Conservation (phyloP, 176 grass and related monocot genomes). For the Oryza meridionalis region DNA sequence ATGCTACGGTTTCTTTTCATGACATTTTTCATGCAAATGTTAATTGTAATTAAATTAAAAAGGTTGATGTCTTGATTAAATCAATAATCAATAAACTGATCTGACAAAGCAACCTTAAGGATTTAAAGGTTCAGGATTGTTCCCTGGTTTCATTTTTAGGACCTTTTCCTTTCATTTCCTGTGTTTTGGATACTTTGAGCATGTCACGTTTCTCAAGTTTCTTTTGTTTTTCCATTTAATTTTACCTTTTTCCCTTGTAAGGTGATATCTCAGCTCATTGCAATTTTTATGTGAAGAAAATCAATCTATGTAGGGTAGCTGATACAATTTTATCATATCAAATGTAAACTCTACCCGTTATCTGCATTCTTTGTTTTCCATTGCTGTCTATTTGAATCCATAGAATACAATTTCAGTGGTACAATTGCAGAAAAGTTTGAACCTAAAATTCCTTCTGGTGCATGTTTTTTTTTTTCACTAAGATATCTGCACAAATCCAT, state of each 20-base stretch:
- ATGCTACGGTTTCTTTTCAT: conserved; percentile 5
- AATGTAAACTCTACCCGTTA: background rate
- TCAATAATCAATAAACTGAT: conserved; percentile 5
- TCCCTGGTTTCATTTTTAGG: background rate
- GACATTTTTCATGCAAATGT: background rate
- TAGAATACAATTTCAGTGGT: background rate
- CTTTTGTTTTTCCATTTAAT: background rate
- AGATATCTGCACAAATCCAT: conserved; percentile 1
- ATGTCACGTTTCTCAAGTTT: background rate
- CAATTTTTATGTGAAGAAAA: background rate
- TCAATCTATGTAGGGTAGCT: background rate
- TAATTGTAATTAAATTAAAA: conserved; percentile 10
- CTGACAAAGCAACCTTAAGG: background rate
- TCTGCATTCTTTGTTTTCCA: conserved; percentile 13
- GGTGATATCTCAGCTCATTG: background rate
- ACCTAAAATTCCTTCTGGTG: conserved; percentile 11
- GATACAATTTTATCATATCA: background rate
- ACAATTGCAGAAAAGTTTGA: conserved; percentile 20
- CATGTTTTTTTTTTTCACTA: conserved; percentile 10
- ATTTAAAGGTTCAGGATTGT: background rate
- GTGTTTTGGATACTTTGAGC: conserved; percentile 1
- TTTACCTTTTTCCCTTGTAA: background rate
- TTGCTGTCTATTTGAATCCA: conserved; percentile 27
- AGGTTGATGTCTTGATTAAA: background rate
- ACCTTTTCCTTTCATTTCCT: conserved; percentile 3